Base-by-base conservation (phyloP, 768 basidiomycete genomes). In the Serendipita sp. region DNA sequence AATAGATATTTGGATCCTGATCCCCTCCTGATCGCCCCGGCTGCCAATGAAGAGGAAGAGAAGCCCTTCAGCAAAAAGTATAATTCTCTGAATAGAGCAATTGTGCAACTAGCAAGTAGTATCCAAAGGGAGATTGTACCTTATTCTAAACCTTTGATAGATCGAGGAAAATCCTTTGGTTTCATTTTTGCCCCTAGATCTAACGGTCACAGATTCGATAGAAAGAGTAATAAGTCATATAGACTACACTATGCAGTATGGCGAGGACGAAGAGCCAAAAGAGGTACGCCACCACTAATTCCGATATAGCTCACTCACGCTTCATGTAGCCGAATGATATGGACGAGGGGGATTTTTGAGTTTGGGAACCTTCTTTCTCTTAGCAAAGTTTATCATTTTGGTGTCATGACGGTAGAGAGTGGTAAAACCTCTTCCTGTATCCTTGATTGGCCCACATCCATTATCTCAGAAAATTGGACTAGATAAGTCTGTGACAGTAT, bases 101-200 rank as follows among this genome's bases (percentile, higher is more conserved):
- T 99, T 66, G 96, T 96, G 0, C 89, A 93, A 70, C 78, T 99
- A 69, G 96, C 95, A 73, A 68, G 86, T 74, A 54, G 36, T 8
- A 16, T 23, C 32, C 46, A 46, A n/a, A 34, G 23, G 36, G 28
- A n/a, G 16, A 30, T 16, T 41, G 7, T 1, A 13, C 3, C 18
- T 36, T 36, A 2, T 63, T 48, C 23, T 44, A 15, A 41, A 41
- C 48, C 3, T 18, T 5, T 4, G 1, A 38, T 70, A 97, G 95
- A 98, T 99, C 73, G 93, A 97, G 73, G 96, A 98, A 74, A 93
- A 98, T 73, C 96, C 95, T 34, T 82, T 99, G 45, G 96, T 99
- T 23, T 93, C 92, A 1, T 99, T 99, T 78, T 76, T 99, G 44
- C 94, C 96, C 2, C 81, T 99, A 45, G 92, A 99, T 75, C 83